Conservation (phyloP, 2,329 filamentous ascomycete species). For the Ilyonectria destructans region DNA sequence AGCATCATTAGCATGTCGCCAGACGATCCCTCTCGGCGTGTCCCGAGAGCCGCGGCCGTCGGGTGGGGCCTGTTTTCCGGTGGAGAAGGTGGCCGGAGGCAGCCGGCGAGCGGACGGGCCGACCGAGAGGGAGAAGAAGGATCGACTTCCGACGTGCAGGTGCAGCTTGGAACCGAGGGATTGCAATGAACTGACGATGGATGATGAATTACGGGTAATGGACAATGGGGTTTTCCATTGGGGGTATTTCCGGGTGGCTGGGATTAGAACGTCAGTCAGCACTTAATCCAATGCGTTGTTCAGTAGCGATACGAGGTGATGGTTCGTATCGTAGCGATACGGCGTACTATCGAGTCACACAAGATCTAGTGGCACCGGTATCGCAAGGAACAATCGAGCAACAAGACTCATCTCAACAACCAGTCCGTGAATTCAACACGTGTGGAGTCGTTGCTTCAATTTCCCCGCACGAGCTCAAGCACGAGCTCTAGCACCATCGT, state of each 20-base stretch:
- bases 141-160: slow-evolving; percentile 16
- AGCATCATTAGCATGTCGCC: not conserved
- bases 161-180: slow-evolving; percentile 26
- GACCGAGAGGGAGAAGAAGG: slow-evolving; percentile 29
- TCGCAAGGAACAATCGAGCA: not conserved
- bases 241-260: slow-evolving; percentile 3
- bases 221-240: slow-evolving; percentile 4
- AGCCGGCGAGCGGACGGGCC: slow-evolving; percentile 36
- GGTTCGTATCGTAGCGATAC: not conserved
- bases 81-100: slow-evolving; percentile 34
- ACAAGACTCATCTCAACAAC: slow-evolving; percentile 6
- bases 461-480: slow-evolving; percentile 2
- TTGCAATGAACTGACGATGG: not conserved
- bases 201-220: slow-evolving; percentile 1
- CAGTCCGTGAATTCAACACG: not conserved
- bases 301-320: not conserved
- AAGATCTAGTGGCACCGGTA: slow-evolving; percentile 3
- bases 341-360: not conserved
- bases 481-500: not conserved
- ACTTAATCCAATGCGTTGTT: not conserved
- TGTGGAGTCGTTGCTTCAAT: not conserved
- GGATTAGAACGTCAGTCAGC: not conserved
- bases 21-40: slow-evolving; percentile 21
- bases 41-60: slow-evolving; percentile 33
- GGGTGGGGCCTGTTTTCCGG: slow-evolving; percentile 19